Base-by-base conservation (phyloP, 345 rosid species). In the Geranium brycei region DNA sequence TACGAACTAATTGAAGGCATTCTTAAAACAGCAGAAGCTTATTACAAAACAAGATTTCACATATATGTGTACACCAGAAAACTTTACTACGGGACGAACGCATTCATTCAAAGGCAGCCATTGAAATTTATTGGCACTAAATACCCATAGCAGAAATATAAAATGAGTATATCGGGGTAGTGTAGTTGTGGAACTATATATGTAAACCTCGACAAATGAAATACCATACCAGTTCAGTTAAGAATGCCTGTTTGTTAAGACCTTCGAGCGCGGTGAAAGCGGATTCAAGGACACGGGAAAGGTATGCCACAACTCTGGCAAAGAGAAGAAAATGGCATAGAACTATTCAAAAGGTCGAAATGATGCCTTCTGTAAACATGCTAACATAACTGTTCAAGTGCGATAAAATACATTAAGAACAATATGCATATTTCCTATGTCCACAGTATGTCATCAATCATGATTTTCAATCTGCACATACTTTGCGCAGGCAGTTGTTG, bases 401-500 rank as follows among this genome's bases (percentile, higher is more conserved):
- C 7, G 19, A 16, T n/a, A 57, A 57, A 1, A 4, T 13, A 57
- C 6, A 57, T 16, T 16, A 3, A 4, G 19, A 17, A 57, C 19
- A 17, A 57, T 57, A 57, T 57, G 13, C 53, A 47, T 8, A 47
- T 47, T 47, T 11, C 53, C 3, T 7, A 47, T 47, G 53, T 58
- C 64, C 66, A 57, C 40, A 35, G 19, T 8, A 32, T 61, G 17
- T 13, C 15, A 57, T 23, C 28, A 23, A 23, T 23, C 2, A 23
- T 7, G 16, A 31, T 59, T 17, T 19, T 12, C 58, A 19, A n/a
- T 19, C 60, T 35, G 66, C 58, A 76, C 70, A 59, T 85, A 91
- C 99, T 92, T 88, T 61, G 81, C 85, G 81, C 99, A 95, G 61
- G 97, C 97, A 83, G 58, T 91, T 67, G 99, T 95, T 71, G 99